Conservation (phyloP, 2,329 filamentous ascomycete species). For the Ilyonectria robusta region DNA sequence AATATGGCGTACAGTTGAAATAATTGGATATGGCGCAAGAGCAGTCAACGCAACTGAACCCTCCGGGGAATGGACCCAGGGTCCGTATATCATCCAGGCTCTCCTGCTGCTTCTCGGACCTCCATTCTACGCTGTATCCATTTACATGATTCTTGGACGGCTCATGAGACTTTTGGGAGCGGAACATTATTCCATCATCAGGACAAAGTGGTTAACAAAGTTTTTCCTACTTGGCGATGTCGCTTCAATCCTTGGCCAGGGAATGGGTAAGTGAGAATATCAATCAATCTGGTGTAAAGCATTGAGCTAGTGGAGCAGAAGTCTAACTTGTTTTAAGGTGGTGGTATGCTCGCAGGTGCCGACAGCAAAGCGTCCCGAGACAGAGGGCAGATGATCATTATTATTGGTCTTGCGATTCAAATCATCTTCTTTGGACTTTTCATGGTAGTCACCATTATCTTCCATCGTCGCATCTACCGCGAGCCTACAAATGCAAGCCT, state of each 20-base stretch:
- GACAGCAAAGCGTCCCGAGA: slow-evolving; percentile 37
- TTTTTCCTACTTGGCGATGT: neutral
- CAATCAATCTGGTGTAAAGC: too few relatives aligned
- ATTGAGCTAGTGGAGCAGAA: neutral
- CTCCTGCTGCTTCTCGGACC: neutral
- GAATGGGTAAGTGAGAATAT: neutral
- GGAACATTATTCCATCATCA: neutral
- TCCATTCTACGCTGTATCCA: neutral
- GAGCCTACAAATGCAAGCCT: slow-evolving; percentile 7
- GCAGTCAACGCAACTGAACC: neutral
- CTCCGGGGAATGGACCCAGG: neutral
- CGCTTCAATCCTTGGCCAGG: neutral
- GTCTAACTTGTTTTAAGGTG: neutral
- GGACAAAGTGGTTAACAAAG: neutral
- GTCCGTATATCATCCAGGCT: neutral
- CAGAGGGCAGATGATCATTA: slow-evolving; percentile 60
- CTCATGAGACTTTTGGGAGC: neutral
- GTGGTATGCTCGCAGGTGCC: slow-evolving; percentile 27
- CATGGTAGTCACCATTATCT: slow-evolving; percentile 59
- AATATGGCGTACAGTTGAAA: neutral
- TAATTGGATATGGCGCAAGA: neutral
- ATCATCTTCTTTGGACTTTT: slow-evolving; percentile 68
- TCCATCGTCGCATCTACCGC: slow-evolving; percentile 52
- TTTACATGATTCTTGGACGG: slow-evolving; percentile 1
- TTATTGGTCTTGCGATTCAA: slow-evolving; percentile 66